Percentiles rank a stretch among this genome's conserved stretches.
These are phyloP conservation scores for Neurospora cerealis DNA, from an alignment of 495 filamentous ascomycete species.

Conservation along the genomic window DNA sequence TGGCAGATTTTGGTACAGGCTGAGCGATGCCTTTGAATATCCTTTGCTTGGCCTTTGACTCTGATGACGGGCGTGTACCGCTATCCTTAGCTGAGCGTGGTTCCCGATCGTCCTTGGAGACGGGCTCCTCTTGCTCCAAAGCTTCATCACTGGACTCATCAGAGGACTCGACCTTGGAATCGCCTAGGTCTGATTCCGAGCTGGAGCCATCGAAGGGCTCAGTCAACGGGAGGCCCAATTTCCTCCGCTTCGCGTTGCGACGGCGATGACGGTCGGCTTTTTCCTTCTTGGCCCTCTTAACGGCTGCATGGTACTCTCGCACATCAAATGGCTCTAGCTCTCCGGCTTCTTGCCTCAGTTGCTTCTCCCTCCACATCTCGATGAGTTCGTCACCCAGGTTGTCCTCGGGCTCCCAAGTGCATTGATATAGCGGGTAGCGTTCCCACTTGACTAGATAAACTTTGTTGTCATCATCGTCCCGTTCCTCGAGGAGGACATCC, in stretches of 20 bases:
- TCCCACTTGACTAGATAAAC: constrained; percentile 60
- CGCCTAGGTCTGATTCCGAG: background rate
- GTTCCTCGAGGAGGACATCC: constrained; percentile 41
- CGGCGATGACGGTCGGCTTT: constrained; percentile 35
- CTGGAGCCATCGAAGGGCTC: constrained; percentile 2
- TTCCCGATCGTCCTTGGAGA: background rate
- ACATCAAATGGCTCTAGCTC: constrained; percentile 39
- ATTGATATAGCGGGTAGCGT: constrained; percentile 45
- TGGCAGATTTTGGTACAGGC: background rate
- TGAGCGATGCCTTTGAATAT: constrained; percentile 1
- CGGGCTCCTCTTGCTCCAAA: constrained; percentile 1
- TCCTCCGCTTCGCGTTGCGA: constrained; percentile 36
- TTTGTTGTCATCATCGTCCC: constrained; percentile 22
- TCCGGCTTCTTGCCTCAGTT: constrained; percentile 33
- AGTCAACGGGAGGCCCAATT: constrained; percentile 22
- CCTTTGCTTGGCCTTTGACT: background rate
- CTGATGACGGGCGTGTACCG: background rate
- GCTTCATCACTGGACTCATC: background rate
- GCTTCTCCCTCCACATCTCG: constrained; percentile 44
- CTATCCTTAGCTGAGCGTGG: background rate
- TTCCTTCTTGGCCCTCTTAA: constrained; percentile 14
- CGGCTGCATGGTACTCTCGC: constrained; percentile 28
- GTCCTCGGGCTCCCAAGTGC: constrained; percentile 56
- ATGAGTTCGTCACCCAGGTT: constrained; percentile 42
- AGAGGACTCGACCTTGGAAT: background rate